phyloP scores from a whole-genome alignment of 805 yeast species.

The Saturnispora mendoncae region DNA sequence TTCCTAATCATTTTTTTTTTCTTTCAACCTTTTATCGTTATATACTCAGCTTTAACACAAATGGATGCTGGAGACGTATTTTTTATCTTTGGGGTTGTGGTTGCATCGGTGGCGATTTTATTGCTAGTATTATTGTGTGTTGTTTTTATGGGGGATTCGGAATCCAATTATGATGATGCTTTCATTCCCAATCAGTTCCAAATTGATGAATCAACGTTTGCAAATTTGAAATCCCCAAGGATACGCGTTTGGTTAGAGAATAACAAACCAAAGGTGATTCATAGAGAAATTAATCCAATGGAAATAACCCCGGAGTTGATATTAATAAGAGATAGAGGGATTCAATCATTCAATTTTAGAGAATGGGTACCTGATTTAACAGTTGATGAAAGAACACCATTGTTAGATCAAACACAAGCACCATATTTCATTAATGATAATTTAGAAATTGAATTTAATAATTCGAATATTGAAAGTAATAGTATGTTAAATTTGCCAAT shows the following conservation, averaged over 20 bases:
- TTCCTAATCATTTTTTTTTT: no score
- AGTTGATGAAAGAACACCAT: slow-evolving; percentile 11
- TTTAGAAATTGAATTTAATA: slow-evolving; percentile 25
- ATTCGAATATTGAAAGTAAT: slow-evolving; percentile 15
- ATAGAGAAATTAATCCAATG: slow-evolving; percentile 8
- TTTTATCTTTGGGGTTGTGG: neutral
- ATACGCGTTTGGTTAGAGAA: neutral
- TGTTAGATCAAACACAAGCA: slow-evolving; percentile 4
- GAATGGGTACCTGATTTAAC: slow-evolving; percentile 26
- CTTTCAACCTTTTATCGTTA: no score
- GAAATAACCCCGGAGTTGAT: slow-evolving; percentile 25
- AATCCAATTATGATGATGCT: neutral
- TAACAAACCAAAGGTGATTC: neutral
- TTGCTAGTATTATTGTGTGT: neutral
- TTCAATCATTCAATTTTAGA: slow-evolving; percentile 26
- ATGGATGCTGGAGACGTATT: neutral
- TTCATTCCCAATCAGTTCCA: neutral
- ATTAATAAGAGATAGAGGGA: slow-evolving; percentile 30
- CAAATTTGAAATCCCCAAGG: neutral
- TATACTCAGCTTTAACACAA: no score
- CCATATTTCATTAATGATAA: slow-evolving; percentile 28
- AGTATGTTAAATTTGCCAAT: slow-evolving; percentile 29
- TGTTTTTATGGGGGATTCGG: neutral
- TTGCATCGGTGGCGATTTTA: neutral
- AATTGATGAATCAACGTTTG: neutral